Evolutionary conservation across 805 yeast species (phyloP), one percentile per base, ranked within the genome.

Genomic region (Millerozyma acaciae): DNA sequence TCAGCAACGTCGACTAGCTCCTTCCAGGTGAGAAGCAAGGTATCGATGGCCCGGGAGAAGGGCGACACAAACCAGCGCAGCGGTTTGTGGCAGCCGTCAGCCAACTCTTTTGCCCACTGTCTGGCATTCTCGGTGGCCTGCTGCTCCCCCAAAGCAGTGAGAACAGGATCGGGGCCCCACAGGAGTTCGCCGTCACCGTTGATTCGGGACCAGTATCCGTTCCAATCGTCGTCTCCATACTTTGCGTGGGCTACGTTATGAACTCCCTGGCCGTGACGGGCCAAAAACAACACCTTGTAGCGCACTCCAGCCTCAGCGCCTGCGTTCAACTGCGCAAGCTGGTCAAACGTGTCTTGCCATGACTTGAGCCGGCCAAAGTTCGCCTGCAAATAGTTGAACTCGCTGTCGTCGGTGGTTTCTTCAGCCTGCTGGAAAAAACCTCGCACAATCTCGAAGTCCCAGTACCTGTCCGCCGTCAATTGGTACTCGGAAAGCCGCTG

Each of bases 261-360:
- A 45, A 45, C 71, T 2, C 78, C 79, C 40, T 74, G 75, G 4
- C 78, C 78, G 40, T 74, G 79, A 32, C 79, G 61, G 4, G 73
- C 76, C 21, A 72, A 55, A 38, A 65, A 65, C 24, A 74, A 50
- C 8, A 74, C 44, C 47, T 73, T 74, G 51, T 71, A 74, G 5
- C 39, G 34, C n/a, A 45, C 60, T 34, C 59, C 48, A 2, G 26
- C 26, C 5, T 38, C 43, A 21, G 61, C 45, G 6, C 37, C 26
- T 2, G 37, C 43, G 38, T 70, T 72, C 43, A 74, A 54, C n/a
- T 49, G 41, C 4, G 51, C 38, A 12, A 74, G 46, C n/a, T 57
- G 43, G 2, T 30, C 20, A 21, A 48, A 32, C 3, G 64, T 48
- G 9, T 57, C 52, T 5, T 48, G 34, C 75, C 74, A 69, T 2